Conservation (phyloP, 108 stramenopile genomes). For the Fragilaria crotonensis region DNA sequence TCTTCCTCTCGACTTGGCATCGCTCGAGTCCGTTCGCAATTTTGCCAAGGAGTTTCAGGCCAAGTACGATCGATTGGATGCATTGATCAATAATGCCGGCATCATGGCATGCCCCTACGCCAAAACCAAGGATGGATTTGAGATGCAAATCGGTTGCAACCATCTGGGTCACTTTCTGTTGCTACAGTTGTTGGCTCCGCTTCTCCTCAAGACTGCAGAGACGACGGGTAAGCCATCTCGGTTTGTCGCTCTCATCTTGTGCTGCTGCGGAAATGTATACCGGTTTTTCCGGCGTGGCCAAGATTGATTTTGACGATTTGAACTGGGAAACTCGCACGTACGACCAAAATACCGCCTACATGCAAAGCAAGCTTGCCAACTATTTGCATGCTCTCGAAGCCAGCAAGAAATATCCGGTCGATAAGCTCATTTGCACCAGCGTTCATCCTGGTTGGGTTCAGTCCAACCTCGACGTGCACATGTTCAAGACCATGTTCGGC, state of each 20-base stretch:
- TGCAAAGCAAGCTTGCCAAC: slow-evolving; percentile 21
- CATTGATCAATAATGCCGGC: slow-evolving; percentile 34
- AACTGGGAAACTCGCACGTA: slow-evolving; percentile 18
- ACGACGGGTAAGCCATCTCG: slow-evolving; percentile 15
- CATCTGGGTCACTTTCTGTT: slow-evolving; percentile 30
- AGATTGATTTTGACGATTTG: slow-evolving; percentile 23
- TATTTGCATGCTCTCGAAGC: slow-evolving; percentile 23
- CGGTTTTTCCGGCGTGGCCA: background rate
- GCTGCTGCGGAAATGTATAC: slow-evolving; percentile 1
- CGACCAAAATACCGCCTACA: slow-evolving; percentile 4
- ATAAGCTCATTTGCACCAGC: slow-evolving; percentile 17
- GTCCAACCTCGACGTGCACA: slow-evolving; percentile 9
- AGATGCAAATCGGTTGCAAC: slow-evolving; percentile 34
- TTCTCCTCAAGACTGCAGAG: slow-evolving; percentile 22
- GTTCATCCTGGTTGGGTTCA: slow-evolving; percentile 31
- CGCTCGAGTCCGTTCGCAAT: slow-evolving; percentile 23
- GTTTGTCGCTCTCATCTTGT: slow-evolving; percentile 16
- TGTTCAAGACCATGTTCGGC: slow-evolving; percentile 10
- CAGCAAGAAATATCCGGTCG: slow-evolving; percentile 10
- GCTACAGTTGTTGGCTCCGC: slow-evolving; percentile 2
- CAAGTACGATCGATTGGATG: slow-evolving; percentile 27
- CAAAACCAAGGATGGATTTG: slow-evolving; percentile 27
- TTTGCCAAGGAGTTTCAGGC: slow-evolving; percentile 34
- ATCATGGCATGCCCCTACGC: slow-evolving; percentile 10
- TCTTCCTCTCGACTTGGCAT: slow-evolving; percentile 28